Evolutionary conservation across 176 grass and related monocot genomes (phyloP), one percentile per base, ranked within the genome.

Genomic region (Triticum timopheevii): DNA sequence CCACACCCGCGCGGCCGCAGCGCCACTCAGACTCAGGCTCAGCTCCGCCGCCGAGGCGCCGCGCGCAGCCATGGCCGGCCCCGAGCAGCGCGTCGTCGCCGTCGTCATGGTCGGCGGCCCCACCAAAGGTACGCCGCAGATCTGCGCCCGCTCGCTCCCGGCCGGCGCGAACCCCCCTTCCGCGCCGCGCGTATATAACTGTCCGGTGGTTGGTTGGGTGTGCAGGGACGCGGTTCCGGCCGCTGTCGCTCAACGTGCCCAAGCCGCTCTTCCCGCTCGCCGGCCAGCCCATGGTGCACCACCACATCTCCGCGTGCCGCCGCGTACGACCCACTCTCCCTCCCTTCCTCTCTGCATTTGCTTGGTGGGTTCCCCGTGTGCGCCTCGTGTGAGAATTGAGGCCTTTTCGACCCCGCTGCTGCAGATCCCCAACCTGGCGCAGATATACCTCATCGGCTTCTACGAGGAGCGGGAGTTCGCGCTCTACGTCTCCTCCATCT

Each of bases 71-170:
- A 97, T 99, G 97, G 92, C 92, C 28, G 89, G 87, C 87, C 67
- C 97, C 69, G 85, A 94, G 90, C 87, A 96, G 89, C 90, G 80
- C 67, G 87, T 99, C 80, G 97, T 96, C 77, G 90, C 97, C 73
- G 97, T 99, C 85, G 94, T 99, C 92, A 93, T 96, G 97, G 97
- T 99, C 83, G 97, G 97, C 35, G 94, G 97, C 9, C 94, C 97
- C 35, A 99, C 97, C 16, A 99, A 99, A 89, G 97, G 97, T 93
- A 59, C 54, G 54, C 52, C 28, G 23, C 59, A 39, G 89, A 96
- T 96, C 92, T 82, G 81, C 82, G 15, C 24, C 36, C 65, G 5
- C 16, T 50, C 16, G 0, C 68, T 27, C n/a, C 54, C 20, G 35
- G 8, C 54, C 49, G 49, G 49, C 2, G 49, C 13, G 5, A 2